These are phyloP conservation scores for Chionographis japonica DNA, from an alignment of 106 monocot species.

Conservation along the genomic window DNA sequence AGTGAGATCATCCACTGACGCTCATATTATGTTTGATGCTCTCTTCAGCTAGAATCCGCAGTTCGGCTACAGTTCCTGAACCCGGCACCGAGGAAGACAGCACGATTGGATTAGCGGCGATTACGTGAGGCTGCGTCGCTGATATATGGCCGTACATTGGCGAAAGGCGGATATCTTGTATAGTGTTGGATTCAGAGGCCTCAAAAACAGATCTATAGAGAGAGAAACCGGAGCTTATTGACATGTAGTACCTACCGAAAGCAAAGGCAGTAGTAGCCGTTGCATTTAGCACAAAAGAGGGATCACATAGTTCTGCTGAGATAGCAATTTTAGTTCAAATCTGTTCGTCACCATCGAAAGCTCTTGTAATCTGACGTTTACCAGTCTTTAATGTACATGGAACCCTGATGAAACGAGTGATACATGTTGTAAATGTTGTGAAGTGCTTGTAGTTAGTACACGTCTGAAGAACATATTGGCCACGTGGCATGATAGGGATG, in stretches of 20 bases:
- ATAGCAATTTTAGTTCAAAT: too few species aligned
- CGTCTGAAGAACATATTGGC: too few species aligned
- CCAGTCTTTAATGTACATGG: too few species aligned
- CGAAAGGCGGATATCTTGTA: slow-evolving; percentile 8
- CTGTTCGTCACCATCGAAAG: too few species aligned
- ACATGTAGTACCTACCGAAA: background rate
- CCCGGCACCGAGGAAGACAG: slow-evolving; percentile 31
- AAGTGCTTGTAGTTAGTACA: too few species aligned
- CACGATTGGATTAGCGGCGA: slow-evolving; percentile 46
- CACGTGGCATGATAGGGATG: too few species aligned
- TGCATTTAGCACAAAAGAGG: too few species aligned
- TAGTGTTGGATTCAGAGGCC: slow-evolving; percentile 1
- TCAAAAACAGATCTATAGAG: background rate
- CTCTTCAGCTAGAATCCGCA: slow-evolving; percentile 42
- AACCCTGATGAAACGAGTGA: too few species aligned
- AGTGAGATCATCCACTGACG: too few species aligned
- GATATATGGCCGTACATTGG: background rate
- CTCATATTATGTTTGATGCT: background rate
- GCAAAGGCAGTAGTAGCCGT: background rate
- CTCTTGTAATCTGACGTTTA: too few species aligned
- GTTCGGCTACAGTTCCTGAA: slow-evolving; percentile 17
- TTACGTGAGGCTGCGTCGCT: slow-evolving; percentile 19
- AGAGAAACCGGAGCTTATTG: slow-evolving; percentile 1
- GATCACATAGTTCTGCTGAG: too few species aligned
- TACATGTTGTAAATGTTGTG: too few species aligned